Conservation (phyloP, 225 moss, liverwort and hornwort genomes). For the Bryum argenteum region DNA sequence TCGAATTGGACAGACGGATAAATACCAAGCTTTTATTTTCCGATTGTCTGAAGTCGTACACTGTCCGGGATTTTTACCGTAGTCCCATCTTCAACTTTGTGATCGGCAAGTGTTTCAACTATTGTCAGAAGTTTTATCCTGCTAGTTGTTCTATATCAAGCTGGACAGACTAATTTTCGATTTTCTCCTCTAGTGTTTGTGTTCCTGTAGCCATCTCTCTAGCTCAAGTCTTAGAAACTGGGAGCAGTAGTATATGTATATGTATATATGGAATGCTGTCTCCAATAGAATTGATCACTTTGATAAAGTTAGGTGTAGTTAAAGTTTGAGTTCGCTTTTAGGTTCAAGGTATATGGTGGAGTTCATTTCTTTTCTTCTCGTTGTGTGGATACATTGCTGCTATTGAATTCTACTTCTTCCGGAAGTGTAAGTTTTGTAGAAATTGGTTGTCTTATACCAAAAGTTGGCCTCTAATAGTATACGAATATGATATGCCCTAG, state of each 20-base stretch:
- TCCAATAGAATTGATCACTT: neutral
- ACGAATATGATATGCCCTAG: neutral
- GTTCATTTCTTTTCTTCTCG: neutral
- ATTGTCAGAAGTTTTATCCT: neutral
- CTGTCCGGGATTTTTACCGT: neutral
- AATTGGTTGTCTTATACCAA: constrained; percentile 1
- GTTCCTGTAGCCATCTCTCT: constrained; percentile 2
- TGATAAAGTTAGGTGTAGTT: neutral
- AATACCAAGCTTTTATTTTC: neutral
- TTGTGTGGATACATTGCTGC: constrained; percentile 10
- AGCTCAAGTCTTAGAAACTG: neutral
- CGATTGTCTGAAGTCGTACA: neutral
- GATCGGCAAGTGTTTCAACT: constrained; percentile 4
- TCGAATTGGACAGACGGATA: constrained; percentile 12
- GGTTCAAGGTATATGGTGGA: neutral
- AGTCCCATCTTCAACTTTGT: neutral
- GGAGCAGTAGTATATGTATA: neutral
- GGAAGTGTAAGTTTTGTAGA: neutral
- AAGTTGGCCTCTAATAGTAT: neutral
- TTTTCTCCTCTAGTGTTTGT: neutral
- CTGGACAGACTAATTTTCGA: neutral
- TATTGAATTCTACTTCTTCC: constrained; percentile 6
- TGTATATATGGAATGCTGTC: neutral
- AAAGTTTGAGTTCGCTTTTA: neutral
- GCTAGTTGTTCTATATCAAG: constrained; percentile 2